A percentile compares a stretch with the other conserved stretches of the same genome.
Conservation (phyloP, 345 rosid species). For the Alliaria petiolata region DNA sequence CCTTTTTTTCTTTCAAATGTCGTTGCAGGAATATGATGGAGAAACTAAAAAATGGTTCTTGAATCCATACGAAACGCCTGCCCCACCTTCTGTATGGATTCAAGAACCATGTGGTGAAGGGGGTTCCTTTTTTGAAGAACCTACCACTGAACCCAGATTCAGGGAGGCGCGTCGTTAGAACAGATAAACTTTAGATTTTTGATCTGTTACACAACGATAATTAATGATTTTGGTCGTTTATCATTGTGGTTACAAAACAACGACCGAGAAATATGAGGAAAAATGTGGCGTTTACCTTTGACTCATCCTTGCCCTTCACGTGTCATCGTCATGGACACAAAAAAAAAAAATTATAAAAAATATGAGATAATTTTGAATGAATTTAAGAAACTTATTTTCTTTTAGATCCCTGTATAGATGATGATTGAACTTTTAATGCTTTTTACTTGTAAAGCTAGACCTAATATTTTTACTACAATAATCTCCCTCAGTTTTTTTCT, state of each 20-base stretch:
- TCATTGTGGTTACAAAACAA: background rate
- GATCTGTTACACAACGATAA: background rate
- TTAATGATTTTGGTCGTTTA: background rate
- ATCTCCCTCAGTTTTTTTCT: background rate
- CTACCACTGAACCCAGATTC: conserved; percentile 23
- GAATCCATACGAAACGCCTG: background rate
- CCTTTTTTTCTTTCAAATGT: background rate
- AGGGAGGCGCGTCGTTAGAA: conserved; percentile 17
- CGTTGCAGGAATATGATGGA: no score
- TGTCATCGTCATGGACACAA: background rate
- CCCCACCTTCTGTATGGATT: conserved; percentile 2
- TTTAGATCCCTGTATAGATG: background rate
- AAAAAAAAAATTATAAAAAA: no score
- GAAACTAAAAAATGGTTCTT: background rate
- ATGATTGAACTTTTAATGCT: no score
- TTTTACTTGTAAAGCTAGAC: background rate
- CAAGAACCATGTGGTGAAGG: conserved; percentile 13
- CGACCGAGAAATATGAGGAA: conserved; percentile 11
- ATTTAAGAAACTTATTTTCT: background rate
- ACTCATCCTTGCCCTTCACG: conserved; percentile 10
- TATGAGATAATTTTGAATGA: background rate
- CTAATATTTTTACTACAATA: background rate
- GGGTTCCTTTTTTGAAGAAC: conserved; percentile 12
- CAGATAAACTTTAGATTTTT: background rate
- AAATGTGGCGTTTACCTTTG: conserved; percentile 20